Conservation (phyloP, 2,329 filamentous ascomycete species). For the Aspergillus sojae region DNA sequence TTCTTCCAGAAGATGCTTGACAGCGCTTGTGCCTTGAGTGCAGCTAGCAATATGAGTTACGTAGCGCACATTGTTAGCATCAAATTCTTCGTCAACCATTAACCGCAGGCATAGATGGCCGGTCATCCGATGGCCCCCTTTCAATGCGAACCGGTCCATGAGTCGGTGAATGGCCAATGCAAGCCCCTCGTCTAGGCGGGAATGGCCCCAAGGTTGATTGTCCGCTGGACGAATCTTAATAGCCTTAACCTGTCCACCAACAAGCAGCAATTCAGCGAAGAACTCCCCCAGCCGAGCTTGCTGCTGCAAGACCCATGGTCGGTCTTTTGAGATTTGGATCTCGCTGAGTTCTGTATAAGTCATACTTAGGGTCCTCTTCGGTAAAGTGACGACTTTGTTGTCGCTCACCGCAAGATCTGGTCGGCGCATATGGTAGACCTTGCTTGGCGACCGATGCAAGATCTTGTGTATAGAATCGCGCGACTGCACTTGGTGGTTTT, state of each 20-base stretch:
- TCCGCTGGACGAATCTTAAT: constrained; percentile 69
- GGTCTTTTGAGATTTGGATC: constrained; percentile 57
- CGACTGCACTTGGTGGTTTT: constrained; percentile 57
- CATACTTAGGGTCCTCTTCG: constrained; percentile 54
- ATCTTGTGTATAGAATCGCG: constrained; percentile 56
- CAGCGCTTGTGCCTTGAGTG: constrained; percentile 30
- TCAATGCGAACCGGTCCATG: constrained; percentile 60
- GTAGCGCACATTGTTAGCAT: constrained; percentile 34
- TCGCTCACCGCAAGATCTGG: constrained; percentile 52
- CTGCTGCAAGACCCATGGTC: constrained; percentile 70
- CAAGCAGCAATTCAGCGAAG: constrained; percentile 70
- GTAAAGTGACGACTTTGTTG: constrained; percentile 62
- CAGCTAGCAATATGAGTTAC: constrained; percentile 38
- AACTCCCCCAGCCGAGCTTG: constrained; percentile 68
- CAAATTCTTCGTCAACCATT: constrained; percentile 56
- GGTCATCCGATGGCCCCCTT: constrained; percentile 57
- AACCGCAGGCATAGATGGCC: constrained; percentile 76
- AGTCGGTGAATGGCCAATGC: constrained; percentile 65
- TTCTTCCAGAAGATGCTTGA: constrained; percentile 35
- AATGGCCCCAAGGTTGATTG: constrained; percentile 63
- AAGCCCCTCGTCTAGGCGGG: constrained; percentile 58
- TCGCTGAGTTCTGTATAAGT: constrained; percentile 59
- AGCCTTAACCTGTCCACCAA: constrained; percentile 65
- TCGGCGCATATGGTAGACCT: constrained; percentile 65
- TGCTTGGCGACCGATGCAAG: constrained; percentile 48